Conservation (phyloP, 352 stramenopile species). For the Paralagenidium karlingii region DNA sequence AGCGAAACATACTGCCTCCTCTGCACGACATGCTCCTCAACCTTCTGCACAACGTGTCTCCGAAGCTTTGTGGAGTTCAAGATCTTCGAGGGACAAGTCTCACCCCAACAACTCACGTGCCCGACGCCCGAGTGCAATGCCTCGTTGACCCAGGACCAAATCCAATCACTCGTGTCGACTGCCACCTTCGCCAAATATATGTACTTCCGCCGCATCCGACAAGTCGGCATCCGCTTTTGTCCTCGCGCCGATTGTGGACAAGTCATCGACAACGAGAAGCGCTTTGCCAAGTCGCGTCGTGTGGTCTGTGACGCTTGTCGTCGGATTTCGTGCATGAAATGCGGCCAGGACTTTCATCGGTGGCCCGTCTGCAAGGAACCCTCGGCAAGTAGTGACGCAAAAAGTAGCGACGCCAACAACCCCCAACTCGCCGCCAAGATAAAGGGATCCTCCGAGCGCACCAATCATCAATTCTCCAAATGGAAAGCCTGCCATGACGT, state of each 20-base stretch:
- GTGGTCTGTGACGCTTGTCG: conserved; percentile 31
- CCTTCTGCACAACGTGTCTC: conserved; percentile 48
- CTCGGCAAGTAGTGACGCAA: too few species aligned
- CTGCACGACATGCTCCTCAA: conserved; percentile 23
- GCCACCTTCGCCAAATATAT: conserved; percentile 50
- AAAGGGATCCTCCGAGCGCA: too few species aligned
- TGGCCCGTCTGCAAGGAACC: conserved; percentile 31
- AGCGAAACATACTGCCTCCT: too few species aligned
- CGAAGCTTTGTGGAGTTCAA: conserved; percentile 69
- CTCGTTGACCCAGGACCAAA: conserved; percentile 28
- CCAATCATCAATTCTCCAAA: conserved; percentile 45
- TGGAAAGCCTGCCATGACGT: conserved; percentile 68
- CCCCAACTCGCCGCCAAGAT: too few species aligned
- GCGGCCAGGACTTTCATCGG: conserved; percentile 40
- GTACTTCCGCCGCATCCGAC: conserved; percentile 49
- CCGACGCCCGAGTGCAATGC: conserved; percentile 37
- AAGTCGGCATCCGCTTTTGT: conserved; percentile 55
- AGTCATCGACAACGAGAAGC: conserved; percentile 38
- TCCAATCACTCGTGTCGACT: conserved; percentile 33
- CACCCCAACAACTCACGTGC: conserved; percentile 57
- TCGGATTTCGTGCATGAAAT: conserved; percentile 56
- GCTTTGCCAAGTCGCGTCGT: conserved; percentile 23
- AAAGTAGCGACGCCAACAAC: too few species aligned
- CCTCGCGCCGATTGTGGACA: conserved; percentile 46
- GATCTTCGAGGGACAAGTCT: conserved; percentile 63